These are phyloP conservation scores for Cladosporium sp. DNA, from an alignment of 2,329 filamentous ascomycete genomes.

Conservation along the genomic window DNA sequence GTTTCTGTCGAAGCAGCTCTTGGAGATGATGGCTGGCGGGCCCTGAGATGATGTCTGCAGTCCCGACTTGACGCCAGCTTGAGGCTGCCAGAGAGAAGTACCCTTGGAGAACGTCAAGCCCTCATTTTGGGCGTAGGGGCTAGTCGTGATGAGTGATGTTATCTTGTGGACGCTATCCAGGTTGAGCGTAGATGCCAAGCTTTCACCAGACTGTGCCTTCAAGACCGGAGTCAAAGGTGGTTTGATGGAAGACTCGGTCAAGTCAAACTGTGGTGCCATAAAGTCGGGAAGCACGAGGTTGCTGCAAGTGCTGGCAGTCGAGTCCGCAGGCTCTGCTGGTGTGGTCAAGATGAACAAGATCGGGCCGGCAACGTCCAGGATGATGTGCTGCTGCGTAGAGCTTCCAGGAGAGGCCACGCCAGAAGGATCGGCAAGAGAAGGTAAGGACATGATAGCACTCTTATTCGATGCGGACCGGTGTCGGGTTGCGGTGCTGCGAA, in stretches of 20 bases:
- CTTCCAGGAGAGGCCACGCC: not conserved
- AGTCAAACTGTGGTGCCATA: not conserved
- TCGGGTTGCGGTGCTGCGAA: not conserved
- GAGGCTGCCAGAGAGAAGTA: not conserved
- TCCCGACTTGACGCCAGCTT: not conserved
- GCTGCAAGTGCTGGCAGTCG: not conserved
- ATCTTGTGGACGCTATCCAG: not conserved
- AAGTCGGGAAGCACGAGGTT: not conserved
- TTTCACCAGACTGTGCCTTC: not conserved
- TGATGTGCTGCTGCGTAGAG: not conserved
- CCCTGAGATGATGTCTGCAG: not conserved
- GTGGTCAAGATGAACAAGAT: not conserved
- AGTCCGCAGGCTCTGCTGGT: not conserved
- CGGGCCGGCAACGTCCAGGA: not conserved
- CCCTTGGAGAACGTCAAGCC: not conserved
- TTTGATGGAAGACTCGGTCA: not conserved
- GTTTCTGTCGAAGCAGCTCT: not conserved
- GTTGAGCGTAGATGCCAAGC: not conserved
- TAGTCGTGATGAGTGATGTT: not conserved
- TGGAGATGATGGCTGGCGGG: not conserved
- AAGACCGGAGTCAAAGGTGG: not conserved
- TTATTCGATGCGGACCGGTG: not conserved
- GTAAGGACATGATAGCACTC: not conserved
- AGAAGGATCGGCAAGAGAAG: not conserved
- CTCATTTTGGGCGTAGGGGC: not conserved